A percentile compares a stretch with the other conserved stretches of the same genome.
phyloP scores from a whole-genome alignment of 2,329 filamentous ascomycete genomes.

The Trichoderma lentiforme region DNA sequence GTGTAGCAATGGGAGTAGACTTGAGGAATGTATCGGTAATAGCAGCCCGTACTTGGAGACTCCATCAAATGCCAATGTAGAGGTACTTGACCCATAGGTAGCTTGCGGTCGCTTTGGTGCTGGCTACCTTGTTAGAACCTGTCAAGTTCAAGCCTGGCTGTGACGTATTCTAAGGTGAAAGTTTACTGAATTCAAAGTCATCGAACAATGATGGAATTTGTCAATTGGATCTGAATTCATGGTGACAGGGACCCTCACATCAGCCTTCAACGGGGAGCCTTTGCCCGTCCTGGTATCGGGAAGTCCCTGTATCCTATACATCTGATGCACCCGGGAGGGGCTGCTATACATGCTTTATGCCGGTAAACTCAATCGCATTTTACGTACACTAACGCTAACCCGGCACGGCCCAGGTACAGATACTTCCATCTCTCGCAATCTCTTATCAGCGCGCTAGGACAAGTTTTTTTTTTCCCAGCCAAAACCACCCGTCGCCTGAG shows the following conservation, averaged over 20 bases:
- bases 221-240: neutral
- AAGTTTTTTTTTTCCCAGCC: conserved; percentile 8
- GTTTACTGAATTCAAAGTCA: neutral
- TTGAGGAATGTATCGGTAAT: neutral
- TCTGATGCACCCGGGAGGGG: neutral
- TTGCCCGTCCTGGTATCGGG: neutral
- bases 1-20: neutral
- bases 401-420: neutral
- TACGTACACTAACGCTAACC: neutral
- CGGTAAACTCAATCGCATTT: accelerated
- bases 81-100: neutral
- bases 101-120: no score
- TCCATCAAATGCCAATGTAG: neutral
- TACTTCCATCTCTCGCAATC: neutral
- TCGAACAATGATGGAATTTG: neutral
- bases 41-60: neutral
- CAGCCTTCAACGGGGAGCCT: neutral
- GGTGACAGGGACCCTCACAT: neutral
- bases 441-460: conserved; percentile 6
- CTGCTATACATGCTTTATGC: neutral
- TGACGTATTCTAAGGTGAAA: neutral
- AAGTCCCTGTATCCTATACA: neutral
- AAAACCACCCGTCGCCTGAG: neutral
- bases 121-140: neutral
- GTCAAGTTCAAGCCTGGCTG: neutral